Base-by-base conservation (phyloP, 1,284 basidiomycete genomes). In the Cutaneotrichosporon mucoides region DNA sequence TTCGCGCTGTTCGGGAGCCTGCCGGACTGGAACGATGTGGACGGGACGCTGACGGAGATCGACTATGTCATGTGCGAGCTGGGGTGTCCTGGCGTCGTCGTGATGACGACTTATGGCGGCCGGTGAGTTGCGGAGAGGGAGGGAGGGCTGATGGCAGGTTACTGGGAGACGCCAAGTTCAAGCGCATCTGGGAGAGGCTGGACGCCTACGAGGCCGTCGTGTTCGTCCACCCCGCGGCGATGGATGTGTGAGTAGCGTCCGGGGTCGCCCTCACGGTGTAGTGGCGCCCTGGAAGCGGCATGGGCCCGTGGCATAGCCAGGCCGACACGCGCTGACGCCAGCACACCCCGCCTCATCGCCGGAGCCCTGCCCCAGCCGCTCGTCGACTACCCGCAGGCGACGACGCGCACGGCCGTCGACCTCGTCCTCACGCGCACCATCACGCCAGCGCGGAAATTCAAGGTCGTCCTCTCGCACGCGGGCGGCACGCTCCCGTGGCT, bases 351-450 rank as follows among this genome's bases (percentile, higher is more conserved):
- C 16, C 37, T 57, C 13, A 53, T 57, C 44, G 49, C 38, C 8
- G 35, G 34, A 6, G n/a, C 10, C 12, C 33, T 57, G 38, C 50
- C 56, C n/a, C 56, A 57, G 50, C 56, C 56, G 3, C 35, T 57
- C 24, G 44, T 57, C 45, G 56, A 57, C 50, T 57, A 57, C 43
- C 49, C 50, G 37, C 56, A 57, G 38, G 50, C 24, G 13, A 57
- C 56, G 10, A 57, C 50, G 24, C 56, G 56, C 4, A 13, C 43
- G 9, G 16, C 35, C 4, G 56, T 36, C n/a, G 43, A 37, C 9
- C 44, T 57, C 44, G 46, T 57, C 16, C 24, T 57, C 11, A 40
- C 56, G 5, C 43, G 56, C n/a, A 57, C 56, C 24, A 6, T 57
- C 15, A 44, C 15, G 9, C 6, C 37, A 3, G 33, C 13, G 3